phyloP scores from a whole-genome alignment of 108 stramenopile genomes.

The Nitzschia putrida region DNA sequence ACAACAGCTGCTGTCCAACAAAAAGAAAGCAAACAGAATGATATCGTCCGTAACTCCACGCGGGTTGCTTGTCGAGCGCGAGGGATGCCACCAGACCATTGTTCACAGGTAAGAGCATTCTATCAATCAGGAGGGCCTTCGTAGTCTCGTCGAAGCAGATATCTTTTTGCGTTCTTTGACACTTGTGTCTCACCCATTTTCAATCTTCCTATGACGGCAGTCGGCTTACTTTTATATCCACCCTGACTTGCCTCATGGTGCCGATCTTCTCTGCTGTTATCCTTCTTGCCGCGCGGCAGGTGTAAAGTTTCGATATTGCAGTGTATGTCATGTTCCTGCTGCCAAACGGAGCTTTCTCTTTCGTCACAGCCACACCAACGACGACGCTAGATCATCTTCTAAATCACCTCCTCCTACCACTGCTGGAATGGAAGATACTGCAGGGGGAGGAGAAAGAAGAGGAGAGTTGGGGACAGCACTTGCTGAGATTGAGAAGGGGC shows the following conservation, averaged over 20 bases:
- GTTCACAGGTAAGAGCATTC: too few species aligned
- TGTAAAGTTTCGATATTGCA: constrained; percentile 13
- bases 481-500: neutral
- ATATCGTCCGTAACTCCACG: too few species aligned
- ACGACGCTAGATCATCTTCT: neutral
- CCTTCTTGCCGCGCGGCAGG: constrained; percentile 7
- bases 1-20: too few species aligned
- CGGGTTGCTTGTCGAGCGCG: too few species aligned
- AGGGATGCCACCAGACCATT: too few species aligned
- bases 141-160: neutral
- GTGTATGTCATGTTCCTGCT: neutral
- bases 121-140: too few species aligned
- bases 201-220: neutral
- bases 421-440: neutral
- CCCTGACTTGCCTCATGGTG: neutral
- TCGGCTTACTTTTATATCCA: constrained; percentile 4
- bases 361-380: constrained; percentile 9
- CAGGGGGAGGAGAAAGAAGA: neutral
- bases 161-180: neutral
- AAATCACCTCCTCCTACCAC: neutral
- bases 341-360: constrained; percentile 14
- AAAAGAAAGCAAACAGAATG: too few species aligned
- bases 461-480: neutral
- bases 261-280: constrained; percentile 8
- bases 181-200: neutral